Percentiles rank a stretch among this genome's conserved stretches.
phyloP scores from a whole-genome alignment of 768 basidiomycete species.

The Tulasnella sp. region DNA sequence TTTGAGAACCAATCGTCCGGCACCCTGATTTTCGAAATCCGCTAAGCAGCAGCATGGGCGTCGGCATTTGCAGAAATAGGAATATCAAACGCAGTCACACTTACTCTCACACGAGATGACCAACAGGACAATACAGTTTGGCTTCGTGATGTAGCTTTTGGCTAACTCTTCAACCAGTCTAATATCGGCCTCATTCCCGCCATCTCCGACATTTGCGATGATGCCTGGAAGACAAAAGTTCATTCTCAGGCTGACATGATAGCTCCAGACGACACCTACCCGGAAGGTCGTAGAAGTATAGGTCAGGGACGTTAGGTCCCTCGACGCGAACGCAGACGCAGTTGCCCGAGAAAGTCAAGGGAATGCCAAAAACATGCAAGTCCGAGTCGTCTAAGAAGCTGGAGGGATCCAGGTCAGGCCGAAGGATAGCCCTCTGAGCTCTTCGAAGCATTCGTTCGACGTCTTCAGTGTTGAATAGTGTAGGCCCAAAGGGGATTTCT shows the following conservation, averaged over 20 bases:
- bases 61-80: conserved; percentile 52
- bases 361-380: conserved; percentile 18
- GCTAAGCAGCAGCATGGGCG: conserved; percentile 51
- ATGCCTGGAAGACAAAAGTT: conserved; percentile 11
- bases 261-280: conserved; percentile 35
- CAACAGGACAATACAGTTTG: conserved; percentile 25
- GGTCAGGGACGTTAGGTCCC: conserved; percentile 55
- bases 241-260: background rate
- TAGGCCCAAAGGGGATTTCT: conserved; percentile 28
- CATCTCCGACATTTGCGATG: conserved; percentile 24
- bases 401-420: conserved; percentile 25
- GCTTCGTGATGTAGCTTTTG: conserved; percentile 15
- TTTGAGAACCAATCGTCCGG: conserved; percentile 57
- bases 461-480: conserved; percentile 15
- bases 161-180: conserved; percentile 21
- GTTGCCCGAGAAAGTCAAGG: conserved; percentile 48
- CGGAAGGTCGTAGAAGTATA: conserved; percentile 63
- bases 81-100: conserved; percentile 55
- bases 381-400: conserved; percentile 22
- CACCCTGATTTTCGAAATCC: conserved; percentile 76
- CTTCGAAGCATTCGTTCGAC: conserved; percentile 30
- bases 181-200: conserved; percentile 23
- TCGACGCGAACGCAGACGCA: conserved; percentile 57
- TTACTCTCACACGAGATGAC: conserved; percentile 27
- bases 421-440: conserved; percentile 32